Evolutionary conservation across 306 rosid genomes (phyloP).

Genomic region (Cyamopsis tetragonoloba): DNA sequence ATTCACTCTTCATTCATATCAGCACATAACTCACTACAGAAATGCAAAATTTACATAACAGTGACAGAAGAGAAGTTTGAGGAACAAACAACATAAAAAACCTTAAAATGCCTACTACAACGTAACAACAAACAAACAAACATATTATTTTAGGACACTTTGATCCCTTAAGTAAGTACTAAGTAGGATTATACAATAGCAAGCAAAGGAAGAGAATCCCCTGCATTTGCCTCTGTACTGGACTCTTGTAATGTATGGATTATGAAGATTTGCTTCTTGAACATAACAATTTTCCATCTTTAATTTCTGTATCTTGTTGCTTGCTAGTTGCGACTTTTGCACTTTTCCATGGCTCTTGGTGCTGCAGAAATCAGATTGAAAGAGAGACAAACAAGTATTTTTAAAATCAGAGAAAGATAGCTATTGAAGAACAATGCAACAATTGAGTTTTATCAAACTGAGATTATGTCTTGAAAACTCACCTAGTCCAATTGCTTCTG

Average conservation of each 20-base stretch:
- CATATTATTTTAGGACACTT: constrained; percentile 29
- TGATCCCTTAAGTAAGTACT: constrained; percentile 26
- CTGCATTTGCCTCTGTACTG: constrained; percentile 6
- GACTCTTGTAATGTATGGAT: background rate
- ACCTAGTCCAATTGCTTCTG: constrained; percentile 95
- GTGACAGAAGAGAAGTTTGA: constrained; percentile 15
- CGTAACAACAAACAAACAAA: too few species aligned
- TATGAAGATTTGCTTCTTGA: too few species aligned
- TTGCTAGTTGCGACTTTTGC: constrained; percentile 54
- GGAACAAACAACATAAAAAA: constrained; percentile 27
- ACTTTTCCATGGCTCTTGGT: constrained; percentile 86
- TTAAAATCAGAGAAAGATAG: too few species aligned
- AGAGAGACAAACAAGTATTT: too few species aligned
- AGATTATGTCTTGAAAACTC: constrained; percentile 11
- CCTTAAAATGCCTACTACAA: constrained; percentile 34
- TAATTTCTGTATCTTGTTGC: constrained; percentile 10
- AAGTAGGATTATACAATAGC: constrained; percentile 32
- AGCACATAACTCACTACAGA: too few species aligned
- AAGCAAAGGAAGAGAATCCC: constrained; percentile 16
- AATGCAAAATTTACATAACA: too few species aligned
- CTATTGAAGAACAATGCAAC: too few species aligned
- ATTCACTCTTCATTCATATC: too few species aligned
- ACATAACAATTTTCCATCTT: constrained; percentile 27
- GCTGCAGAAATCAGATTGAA: constrained; percentile 55
- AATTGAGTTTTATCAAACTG: background rate